A percentile compares a stretch with the other conserved stretches of the same genome.
Conservation (phyloP, 2,329 filamentous ascomycete species). For the Fusarium heterosporum region DNA sequence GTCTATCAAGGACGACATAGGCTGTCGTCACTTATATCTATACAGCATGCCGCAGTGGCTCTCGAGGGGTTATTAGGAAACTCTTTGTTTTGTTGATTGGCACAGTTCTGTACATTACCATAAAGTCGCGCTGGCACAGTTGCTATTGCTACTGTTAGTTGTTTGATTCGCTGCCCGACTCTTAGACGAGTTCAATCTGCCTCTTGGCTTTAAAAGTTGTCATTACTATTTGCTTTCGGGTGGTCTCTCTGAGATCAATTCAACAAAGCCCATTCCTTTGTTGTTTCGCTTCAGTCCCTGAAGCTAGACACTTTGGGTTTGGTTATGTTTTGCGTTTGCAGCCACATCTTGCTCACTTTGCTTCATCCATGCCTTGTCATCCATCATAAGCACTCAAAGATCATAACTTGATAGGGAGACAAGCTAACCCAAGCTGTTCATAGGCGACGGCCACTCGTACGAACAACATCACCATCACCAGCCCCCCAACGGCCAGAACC, state of each 20-base stretch:
- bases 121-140: conserved; percentile 57
- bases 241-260: conserved; percentile 29
- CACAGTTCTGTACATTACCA: conserved; percentile 68
- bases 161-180: conserved; percentile 52
- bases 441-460: conserved; percentile 72
- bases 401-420: conserved; percentile 25
- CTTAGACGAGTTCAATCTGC: conserved; percentile 54
- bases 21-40: conserved; percentile 44
- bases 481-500: conserved; percentile 65
- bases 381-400: conserved; percentile 29
- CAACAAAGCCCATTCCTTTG: conserved; percentile 27
- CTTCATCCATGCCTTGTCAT: not conserved
- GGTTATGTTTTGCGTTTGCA: conserved; percentile 31
- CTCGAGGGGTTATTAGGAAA: conserved; percentile 54
- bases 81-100: conserved; percentile 50
- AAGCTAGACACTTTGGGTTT: conserved; percentile 28
- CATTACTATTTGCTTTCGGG: conserved; percentile 44
- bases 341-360: conserved; percentile 15
- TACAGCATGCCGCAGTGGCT: conserved; percentile 50
- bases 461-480: conserved; percentile 77
- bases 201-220: conserved; percentile 51
- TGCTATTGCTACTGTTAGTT: conserved; percentile 55
- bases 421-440: conserved; percentile 49
- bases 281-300: conserved; percentile 36
- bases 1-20: conserved; percentile 44